Conservation (phyloP, 2,329 filamentous ascomycete species). For the Neonectria sp. region DNA sequence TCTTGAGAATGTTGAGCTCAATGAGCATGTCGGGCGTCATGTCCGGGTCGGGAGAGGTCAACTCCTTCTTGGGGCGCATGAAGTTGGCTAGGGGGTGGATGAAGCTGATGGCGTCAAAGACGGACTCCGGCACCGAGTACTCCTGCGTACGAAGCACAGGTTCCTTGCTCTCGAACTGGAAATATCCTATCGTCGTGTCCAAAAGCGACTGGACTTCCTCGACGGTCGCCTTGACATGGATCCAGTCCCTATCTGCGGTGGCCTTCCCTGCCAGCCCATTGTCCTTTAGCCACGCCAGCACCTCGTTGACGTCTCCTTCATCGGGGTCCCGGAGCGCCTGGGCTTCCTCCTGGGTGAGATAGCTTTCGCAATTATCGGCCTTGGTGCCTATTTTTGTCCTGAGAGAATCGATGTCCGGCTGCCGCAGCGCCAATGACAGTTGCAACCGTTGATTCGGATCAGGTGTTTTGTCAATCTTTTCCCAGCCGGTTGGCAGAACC, state of each 20-base stretch:
- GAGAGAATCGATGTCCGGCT: constrained; percentile 49
- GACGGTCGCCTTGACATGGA: constrained; percentile 60
- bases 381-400: constrained; percentile 41
- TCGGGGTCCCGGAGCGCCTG: constrained; percentile 54
- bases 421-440: constrained; percentile 52
- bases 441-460: constrained; percentile 45
- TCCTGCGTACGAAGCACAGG: constrained; percentile 60
- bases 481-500: constrained; percentile 51
- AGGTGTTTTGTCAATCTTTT: constrained; percentile 39
- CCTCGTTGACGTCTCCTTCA: constrained; percentile 51
- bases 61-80: constrained; percentile 58
- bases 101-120: constrained; percentile 60
- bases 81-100: constrained; percentile 66
- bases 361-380: constrained; percentile 33
- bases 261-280: constrained; percentile 53
- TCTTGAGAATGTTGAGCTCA: constrained; percentile 31
- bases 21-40: constrained; percentile 26
- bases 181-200: constrained; percentile 57
- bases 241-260: constrained; percentile 56
- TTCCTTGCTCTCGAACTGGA: constrained; percentile 55
- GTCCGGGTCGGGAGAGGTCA: constrained; percentile 36
- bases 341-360: constrained; percentile 57
- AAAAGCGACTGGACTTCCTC: constrained; percentile 58
- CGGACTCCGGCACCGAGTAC: constrained; percentile 60
- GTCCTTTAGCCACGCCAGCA: constrained; percentile 59